Percentiles rank a stretch among this genome's conserved stretches.
These are phyloP conservation scores for Exophiala aquamarina DNA, from an alignment of 2,329 filamentous ascomycete species.

Conservation along the genomic window DNA sequence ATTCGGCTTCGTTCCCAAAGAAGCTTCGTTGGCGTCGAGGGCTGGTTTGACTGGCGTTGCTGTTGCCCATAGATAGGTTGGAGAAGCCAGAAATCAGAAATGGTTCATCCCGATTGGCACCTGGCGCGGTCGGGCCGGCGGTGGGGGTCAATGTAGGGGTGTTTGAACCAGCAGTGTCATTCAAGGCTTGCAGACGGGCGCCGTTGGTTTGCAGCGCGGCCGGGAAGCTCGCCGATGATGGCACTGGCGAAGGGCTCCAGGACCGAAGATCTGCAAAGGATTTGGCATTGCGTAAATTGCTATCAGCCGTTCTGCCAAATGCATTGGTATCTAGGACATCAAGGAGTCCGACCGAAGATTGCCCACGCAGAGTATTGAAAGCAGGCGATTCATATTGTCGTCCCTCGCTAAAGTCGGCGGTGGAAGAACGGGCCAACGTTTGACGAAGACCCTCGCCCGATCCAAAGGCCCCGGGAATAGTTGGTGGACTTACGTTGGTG, in stretches of 20 bases:
- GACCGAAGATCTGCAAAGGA: constrained; percentile 94
- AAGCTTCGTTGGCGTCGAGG: constrained; percentile 31
- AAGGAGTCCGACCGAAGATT: constrained; percentile 78
- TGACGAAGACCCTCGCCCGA: constrained; percentile 74
- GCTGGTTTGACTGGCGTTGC: constrained; percentile 41
- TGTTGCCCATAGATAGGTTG: constrained; percentile 56
- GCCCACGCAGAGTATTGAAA: constrained; percentile 63
- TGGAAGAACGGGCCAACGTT: constrained; percentile 88
- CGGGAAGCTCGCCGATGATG: constrained; percentile 85
- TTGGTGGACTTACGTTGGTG: constrained; percentile 60
- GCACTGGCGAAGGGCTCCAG: constrained; percentile 89
- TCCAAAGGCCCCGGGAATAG: constrained; percentile 52
- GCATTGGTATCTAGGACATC: constrained; percentile 76
- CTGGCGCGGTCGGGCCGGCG: constrained; percentile 48
- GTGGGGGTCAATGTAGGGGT: constrained; percentile 66
- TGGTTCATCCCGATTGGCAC: constrained; percentile 54
- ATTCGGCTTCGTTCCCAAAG: constrained; percentile 25
- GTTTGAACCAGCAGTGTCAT: constrained; percentile 57
- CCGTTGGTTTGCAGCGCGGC: constrained; percentile 64
- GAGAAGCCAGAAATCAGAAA: constrained; percentile 64
- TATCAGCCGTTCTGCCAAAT: constrained; percentile 62
- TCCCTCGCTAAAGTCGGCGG: constrained; percentile 89
- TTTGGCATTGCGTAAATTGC: constrained; percentile 85
- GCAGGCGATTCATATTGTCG: constrained; percentile 70
- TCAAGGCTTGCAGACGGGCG: constrained; percentile 60